Base-by-base conservation (phyloP, 2,329 filamentous ascomycete species). In the Gremmenia infestans region DNA sequence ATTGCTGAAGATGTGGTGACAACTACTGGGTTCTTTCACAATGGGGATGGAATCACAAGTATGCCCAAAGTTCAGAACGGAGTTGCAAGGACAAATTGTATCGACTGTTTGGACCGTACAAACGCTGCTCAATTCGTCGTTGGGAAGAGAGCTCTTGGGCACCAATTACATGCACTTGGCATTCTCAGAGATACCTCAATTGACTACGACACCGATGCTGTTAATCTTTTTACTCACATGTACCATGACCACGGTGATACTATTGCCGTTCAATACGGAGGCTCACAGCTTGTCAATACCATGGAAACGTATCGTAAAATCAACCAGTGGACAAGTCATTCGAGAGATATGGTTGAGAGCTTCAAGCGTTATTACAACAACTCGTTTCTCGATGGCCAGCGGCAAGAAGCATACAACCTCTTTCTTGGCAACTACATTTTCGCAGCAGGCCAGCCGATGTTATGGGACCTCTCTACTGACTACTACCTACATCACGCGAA, bases 321-420 rank as follows among this genome's bases (percentile, higher is more conserved):
- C 71, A 97, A 97, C 64, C 93, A 97, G 71, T 99, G 94, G 94
- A 96, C 91, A 23, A 96, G 91, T 65, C 91, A 96, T 71, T 97
- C 93, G 2, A 83, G 94, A 63, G 94, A 99, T 71, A 97, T 99
- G 93, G 92, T 99, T 22, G 94, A 99, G 74, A 96, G 91, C 71
- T 97, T 99, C 77, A 99, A 97, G 72, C 84, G 94, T 28, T 99
- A 97, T 72, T 99, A 99, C 72, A 96, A 97, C 74, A 99, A 99
- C 69, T 96, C 93, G 0, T 99, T 99, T 70, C 81, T 99, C 8
- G 94, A 99, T 71, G 92, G 88, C n/a, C 94, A 99, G 70, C 85
- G 94, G 35, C 94, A 99, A 72, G 94, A 99, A 72, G 94, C 94
- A 0, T 97, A 97, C 72, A 99, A 99, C 64, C 78, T 99, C 9